These are phyloP conservation scores for Geum urbanum DNA, from an alignment of 306 rosid species.

Conservation along the genomic window DNA sequence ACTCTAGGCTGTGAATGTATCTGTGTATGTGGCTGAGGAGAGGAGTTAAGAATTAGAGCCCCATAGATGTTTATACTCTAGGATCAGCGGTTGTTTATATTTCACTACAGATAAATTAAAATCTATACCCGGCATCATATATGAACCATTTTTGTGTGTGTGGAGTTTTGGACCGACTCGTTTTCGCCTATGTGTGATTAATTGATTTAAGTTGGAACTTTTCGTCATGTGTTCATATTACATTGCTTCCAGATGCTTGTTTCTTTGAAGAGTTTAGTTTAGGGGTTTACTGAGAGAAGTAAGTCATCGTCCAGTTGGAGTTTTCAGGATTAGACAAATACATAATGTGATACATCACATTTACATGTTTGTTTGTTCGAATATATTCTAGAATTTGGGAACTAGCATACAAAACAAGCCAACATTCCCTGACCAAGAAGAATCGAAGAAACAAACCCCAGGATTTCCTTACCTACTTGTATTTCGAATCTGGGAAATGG, in stretches of 20 bases:
- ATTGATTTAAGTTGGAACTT: neutral
- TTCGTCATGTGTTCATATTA: conserved; percentile 1
- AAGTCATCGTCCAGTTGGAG: too few relatives aligned
- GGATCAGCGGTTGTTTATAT: conserved; percentile 26
- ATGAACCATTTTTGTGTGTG: neutral
- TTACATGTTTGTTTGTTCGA: too few relatives aligned
- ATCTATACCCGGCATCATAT: neutral
- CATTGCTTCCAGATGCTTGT: neutral
- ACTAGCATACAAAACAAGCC: too few relatives aligned
- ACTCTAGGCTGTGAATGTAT: neutral
- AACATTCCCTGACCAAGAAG: too few relatives aligned
- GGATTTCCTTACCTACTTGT: too few relatives aligned
- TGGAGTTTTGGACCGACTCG: neutral
- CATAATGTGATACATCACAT: too few relatives aligned
- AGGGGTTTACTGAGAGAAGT: too few relatives aligned
- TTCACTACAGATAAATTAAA: neutral
- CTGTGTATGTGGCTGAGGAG: neutral
- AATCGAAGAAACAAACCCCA: too few relatives aligned
- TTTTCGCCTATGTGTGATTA: neutral
- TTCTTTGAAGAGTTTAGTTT: too few relatives aligned
- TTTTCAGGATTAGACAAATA: neutral
- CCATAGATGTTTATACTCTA: conserved; percentile 37
- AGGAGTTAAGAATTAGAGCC: conserved; percentile 24
- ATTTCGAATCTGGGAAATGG: too few relatives aligned
- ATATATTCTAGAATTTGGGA: too few relatives aligned